These are phyloP conservation scores for Aspergillus fructus DNA, from an alignment of 2,329 filamentous ascomycete genomes.

Conservation along the genomic window DNA sequence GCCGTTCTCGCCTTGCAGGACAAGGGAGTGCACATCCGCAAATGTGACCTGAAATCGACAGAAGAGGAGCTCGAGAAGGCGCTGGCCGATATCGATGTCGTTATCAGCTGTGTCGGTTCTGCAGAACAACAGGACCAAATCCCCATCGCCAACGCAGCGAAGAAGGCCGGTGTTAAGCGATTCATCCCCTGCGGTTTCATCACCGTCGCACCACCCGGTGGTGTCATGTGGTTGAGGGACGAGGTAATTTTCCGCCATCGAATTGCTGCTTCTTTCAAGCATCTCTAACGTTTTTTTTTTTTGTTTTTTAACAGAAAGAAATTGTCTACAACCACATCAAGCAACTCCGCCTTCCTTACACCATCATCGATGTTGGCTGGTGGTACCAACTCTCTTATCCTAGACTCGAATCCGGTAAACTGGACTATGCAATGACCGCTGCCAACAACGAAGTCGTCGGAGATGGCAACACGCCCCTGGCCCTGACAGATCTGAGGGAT, in stretches of 20 bases:
- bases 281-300: background rate
- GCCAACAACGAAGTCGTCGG: slow-evolving; percentile 43
- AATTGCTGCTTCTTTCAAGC: background rate
- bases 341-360: slow-evolving; percentile 52
- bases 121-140: slow-evolving; percentile 44
- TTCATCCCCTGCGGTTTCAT: slow-evolving; percentile 55
- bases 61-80: slow-evolving; percentile 44
- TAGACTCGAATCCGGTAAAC: slow-evolving; percentile 45
- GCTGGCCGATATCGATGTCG: slow-evolving; percentile 45
- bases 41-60: slow-evolving; percentile 44
- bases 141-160: slow-evolving; percentile 49
- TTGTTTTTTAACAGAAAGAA: slow-evolving; percentile 47
- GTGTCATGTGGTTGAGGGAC: slow-evolving; percentile 44
- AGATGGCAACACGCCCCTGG: slow-evolving; percentile 46
- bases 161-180: slow-evolving; percentile 50
- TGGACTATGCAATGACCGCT: slow-evolving; percentile 45
- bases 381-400: slow-evolving; percentile 56
- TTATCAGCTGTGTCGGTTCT: slow-evolving; percentile 46
- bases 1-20: slow-evolving; percentile 41
- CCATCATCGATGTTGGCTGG: slow-evolving; percentile 59
- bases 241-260: slow-evolving; percentile 27
- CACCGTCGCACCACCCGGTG: slow-evolving; percentile 47
- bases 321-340: slow-evolving; percentile 51
- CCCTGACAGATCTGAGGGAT: slow-evolving; percentile 53
- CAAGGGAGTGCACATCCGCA: slow-evolving; percentile 45